A percentile compares a stretch with the other conserved stretches of the same genome.
Evolutionary conservation across 176 grass and related monocot genomes (phyloP).

Genomic region (Bromus sterilis): DNA sequence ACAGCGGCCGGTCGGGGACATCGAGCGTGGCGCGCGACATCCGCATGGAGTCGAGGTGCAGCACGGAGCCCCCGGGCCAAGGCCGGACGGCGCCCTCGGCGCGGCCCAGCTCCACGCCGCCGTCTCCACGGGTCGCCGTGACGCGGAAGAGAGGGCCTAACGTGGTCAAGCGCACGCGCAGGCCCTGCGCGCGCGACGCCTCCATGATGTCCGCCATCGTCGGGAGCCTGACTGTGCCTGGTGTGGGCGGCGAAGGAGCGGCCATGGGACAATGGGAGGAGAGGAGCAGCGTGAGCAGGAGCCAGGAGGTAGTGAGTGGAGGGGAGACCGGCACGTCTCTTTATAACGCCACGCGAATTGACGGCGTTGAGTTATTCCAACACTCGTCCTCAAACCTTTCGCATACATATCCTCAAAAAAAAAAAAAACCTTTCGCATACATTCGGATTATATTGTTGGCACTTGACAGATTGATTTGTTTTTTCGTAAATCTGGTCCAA

Average conservation of each 20-base stretch:
- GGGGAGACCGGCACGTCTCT: background rate
- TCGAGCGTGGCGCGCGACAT: conserved; percentile 50
- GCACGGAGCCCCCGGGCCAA: conserved; percentile 51
- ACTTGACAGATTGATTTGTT: no score
- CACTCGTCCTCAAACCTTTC: no score
- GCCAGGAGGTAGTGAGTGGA: background rate
- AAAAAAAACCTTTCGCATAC: no score
- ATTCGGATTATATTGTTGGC: no score
- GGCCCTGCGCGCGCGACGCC: conserved; percentile 53
- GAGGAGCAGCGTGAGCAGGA: background rate
- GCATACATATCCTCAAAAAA: no score
- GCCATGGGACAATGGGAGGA: background rate
- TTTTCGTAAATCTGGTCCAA: no score
- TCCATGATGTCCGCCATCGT: conserved; percentile 69
- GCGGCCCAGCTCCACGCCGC: conserved; percentile 44
- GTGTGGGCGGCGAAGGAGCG: background rate
- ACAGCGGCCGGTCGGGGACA: conserved; percentile 54
- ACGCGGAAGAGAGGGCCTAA: conserved; percentile 72
- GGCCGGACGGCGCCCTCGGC: conserved; percentile 66
- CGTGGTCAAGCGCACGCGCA: conserved; percentile 42
- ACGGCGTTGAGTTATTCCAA: no score
- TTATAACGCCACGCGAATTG: background rate
- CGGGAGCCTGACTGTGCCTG: conserved; percentile 22
- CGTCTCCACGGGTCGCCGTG: conserved; percentile 10
- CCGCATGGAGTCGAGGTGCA: conserved; percentile 81